Evolutionary conservation across 2,329 filamentous ascomycete genomes (phyloP), one percentile per base, ranked within the genome.

Genomic region (Penicillium concentricum): DNA sequence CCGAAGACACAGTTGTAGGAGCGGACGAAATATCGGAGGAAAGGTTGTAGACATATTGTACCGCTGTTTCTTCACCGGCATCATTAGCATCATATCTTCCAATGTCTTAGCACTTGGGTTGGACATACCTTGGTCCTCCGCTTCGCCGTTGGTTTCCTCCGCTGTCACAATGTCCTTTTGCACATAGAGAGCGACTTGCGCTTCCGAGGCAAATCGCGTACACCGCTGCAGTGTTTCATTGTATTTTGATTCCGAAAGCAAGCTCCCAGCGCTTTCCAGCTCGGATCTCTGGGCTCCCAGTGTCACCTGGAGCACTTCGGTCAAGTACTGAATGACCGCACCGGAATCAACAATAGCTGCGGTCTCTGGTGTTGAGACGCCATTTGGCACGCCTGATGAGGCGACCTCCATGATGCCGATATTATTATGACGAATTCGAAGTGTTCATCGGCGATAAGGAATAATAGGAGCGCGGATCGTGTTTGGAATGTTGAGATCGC

Each of bases 151-250:
- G 42, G 69, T 81, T 54, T 82, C 74, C 47, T 83, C 79, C 13
- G 81, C 80, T 61, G 82, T 79, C 51, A 83, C 77, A 62, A 87
- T 65, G 59, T 78, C 91, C 77, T 97, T 96, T 72, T 94, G 89
- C 61, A 97, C 88, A 76, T 97, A 97, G 61, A 99, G 81, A 54
- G 89, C 91, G 61, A 88, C 87, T 77, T 96, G 91, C 57, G 89
- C 83, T 76, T 99, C 95, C 60, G 87, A 86, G 57, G 92, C 92
- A 76, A 97, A 97, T 68, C 92, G 88, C 64, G 87, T 86, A 76
- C 93, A 97, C 78, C 91, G 85, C 72, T 92, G 87, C 55, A 96
- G 78, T 7, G 94, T 97, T 67, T 97, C 93, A 52, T 82, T 78
- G 65, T 91, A 84, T 65, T 83, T 85, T 56, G 81, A 76, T 68